Evolutionary conservation across 257 asterid species (phyloP).

Genomic region (Coffea canephora): DNA sequence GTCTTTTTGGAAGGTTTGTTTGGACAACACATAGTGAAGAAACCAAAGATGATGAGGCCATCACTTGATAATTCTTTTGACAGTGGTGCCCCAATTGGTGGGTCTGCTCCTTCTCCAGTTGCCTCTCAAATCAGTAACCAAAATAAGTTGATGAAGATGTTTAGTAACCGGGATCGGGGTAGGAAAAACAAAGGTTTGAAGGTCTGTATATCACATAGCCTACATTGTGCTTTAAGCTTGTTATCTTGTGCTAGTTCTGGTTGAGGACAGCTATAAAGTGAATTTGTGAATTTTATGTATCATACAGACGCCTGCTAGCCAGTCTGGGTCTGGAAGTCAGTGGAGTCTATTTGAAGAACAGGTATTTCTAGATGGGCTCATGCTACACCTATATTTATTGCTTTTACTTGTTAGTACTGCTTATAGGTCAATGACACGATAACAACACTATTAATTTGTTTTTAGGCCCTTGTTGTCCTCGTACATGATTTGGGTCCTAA

Average conservation of each 20-base stretch:
- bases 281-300: slow-evolving; percentile 31
- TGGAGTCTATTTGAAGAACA: slow-evolving; percentile 95
- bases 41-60: slow-evolving; percentile 71
- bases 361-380: slow-evolving; percentile 36
- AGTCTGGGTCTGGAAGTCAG: slow-evolving; percentile 63
- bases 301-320: slow-evolving; percentile 68
- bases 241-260: slow-evolving; percentile 2
- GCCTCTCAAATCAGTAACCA: slow-evolving; percentile 90
- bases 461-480: slow-evolving; percentile 92
- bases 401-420: not conserved
- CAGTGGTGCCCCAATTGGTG: slow-evolving; percentile 53
- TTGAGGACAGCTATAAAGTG: not conserved
- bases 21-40: slow-evolving; percentile 70
- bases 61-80: slow-evolving; percentile 70
- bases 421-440: not conserved
- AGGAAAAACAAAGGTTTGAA: slow-evolving; percentile 72
- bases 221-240: not conserved
- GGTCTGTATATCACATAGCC: slow-evolving; percentile 38
- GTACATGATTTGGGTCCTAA: slow-evolving; percentile 97
- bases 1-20: slow-evolving; percentile 60
- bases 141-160: slow-evolving; percentile 64
- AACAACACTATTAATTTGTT: not conserved
- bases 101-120: slow-evolving; percentile 77
- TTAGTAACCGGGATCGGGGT: slow-evolving; percentile 81
- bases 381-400: not conserved